Conservation (phyloP, 1,139 yeast genomes). For the Geotrichum aggregatum region DNA sequence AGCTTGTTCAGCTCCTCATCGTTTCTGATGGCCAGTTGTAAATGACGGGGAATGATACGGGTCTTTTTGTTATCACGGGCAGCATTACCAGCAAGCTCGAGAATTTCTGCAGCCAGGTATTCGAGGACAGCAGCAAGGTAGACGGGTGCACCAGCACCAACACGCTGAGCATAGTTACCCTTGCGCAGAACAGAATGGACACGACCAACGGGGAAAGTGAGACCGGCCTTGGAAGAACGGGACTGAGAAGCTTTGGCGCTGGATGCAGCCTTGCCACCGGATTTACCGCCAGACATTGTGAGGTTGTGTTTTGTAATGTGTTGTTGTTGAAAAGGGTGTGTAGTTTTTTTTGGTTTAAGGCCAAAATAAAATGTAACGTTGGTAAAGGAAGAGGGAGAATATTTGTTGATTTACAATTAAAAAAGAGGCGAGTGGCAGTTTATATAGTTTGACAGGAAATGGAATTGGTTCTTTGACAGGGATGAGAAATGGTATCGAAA, state of each 20-base stretch:
- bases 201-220: slow-evolving; percentile 99
- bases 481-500: too few relatives aligned
- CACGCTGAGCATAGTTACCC: slow-evolving; percentile 98
- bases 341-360: slow-evolving; percentile 11
- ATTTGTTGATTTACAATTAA: slow-evolving; percentile 3
- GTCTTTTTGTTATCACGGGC: slow-evolving; percentile 98
- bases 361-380: slow-evolving; percentile 7
- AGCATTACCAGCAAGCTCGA: slow-evolving; percentile 98
- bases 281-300: slow-evolving; percentile 98
- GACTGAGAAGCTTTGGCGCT: slow-evolving; percentile 94
- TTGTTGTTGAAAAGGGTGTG: slow-evolving; percentile 4
- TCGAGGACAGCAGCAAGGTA: slow-evolving; percentile 94
- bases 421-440: not conserved
- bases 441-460: not conserved
- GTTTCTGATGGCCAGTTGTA: slow-evolving; percentile 96
- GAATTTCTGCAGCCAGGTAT: slow-evolving; percentile 93
- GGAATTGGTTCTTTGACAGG: not conserved
- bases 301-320: slow-evolving; percentile 32
- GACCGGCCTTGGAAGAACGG: slow-evolving; percentile 97
- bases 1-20: slow-evolving; percentile 94
- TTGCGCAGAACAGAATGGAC: slow-evolving; percentile 94
- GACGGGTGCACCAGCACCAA: slow-evolving; percentile 98
- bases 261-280: slow-evolving; percentile 88
- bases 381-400: not conserved
- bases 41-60: slow-evolving; percentile 97